phyloP scores from a whole-genome alignment of 2,329 filamentous ascomycete species.

The Neoascochyta sp. region DNA sequence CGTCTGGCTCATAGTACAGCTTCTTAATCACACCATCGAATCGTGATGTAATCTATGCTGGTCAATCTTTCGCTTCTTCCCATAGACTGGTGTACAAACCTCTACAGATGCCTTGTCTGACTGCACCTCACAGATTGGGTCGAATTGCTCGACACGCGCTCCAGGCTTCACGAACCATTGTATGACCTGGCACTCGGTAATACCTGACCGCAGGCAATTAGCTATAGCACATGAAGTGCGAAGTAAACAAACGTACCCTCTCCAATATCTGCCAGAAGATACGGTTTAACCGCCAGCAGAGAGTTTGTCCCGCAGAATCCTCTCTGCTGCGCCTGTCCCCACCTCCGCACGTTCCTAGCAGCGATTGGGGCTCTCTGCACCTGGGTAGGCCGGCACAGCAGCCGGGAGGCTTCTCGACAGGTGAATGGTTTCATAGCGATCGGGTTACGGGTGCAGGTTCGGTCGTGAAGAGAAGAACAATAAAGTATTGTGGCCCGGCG shows the following conservation, averaged over 20 bases:
- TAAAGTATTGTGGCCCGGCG: constrained; percentile 17
- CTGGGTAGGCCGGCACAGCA: constrained; percentile 22
- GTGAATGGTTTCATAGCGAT: constrained; percentile 30
- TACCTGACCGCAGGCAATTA: constrained; percentile 57
- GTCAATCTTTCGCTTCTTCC: constrained; percentile 6
- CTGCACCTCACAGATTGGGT: constrained; percentile 95
- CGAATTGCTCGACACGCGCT: constrained; percentile 94
- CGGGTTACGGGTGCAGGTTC: constrained; percentile 7
- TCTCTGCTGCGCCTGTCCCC: constrained; percentile 24
- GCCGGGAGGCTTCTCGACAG: constrained; percentile 29
- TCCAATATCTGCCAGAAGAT: constrained; percentile 79
- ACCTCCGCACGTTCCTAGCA: constrained; percentile 16
- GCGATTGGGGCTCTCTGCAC: constrained; percentile 22
- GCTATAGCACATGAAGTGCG: not conserved
- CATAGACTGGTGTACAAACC: constrained; percentile 32
- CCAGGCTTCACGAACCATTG: constrained; percentile 99
- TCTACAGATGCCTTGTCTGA: constrained; percentile 84
- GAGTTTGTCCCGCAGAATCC: constrained; percentile 39
- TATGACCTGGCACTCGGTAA: constrained; percentile 97
- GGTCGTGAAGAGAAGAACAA: constrained; percentile 21
- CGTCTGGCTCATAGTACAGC: constrained; percentile 89
- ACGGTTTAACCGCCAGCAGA: constrained; percentile 64
- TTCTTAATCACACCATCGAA: constrained; percentile 96
- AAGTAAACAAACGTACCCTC: constrained; percentile 56
- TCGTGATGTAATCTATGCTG: constrained; percentile 77